Conservation (phyloP, 2,329 filamentous ascomycete genomes). For the Colletotrichum somersetense region DNA sequence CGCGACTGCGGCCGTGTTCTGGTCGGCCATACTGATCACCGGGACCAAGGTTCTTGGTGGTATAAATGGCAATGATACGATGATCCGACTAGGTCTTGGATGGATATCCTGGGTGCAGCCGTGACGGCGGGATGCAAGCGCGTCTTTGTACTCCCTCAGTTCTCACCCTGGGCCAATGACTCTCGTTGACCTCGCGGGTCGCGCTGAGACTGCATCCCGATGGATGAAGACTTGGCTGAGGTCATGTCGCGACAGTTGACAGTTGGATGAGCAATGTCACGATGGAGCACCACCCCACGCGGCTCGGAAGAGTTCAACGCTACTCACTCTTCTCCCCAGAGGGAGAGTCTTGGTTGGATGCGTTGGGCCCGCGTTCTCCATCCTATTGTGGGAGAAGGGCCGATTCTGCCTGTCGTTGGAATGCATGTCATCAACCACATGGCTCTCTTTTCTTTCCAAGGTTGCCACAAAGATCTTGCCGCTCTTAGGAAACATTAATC, state of each 20-base stretch:
- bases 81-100: not conserved
- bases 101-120: not conserved
- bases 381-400: slow-evolving; percentile 7
- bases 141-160: slow-evolving; percentile 36
- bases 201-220: not conserved
- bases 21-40: slow-evolving; percentile 15
- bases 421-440: not conserved
- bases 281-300: slow-evolving; percentile 12
- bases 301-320: slow-evolving; percentile 10
- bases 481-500: not conserved
- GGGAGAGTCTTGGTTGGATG: slow-evolving; percentile 22
- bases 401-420: not conserved
- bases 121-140: slow-evolving; percentile 7
- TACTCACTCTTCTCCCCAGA: slow-evolving; percentile 18
- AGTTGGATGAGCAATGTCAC: not conserved
- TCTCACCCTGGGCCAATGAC: not conserved
- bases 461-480: not conserved
- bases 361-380: not conserved
- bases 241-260: slow-evolving; percentile 18
- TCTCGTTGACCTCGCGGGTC: slow-evolving; percentile 22
- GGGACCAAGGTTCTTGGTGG: not conserved
- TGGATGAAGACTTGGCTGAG: slow-evolving; percentile 40
- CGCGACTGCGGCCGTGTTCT: slow-evolving; percentile 4
- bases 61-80: not conserved
- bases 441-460: not conserved